Conservation (phyloP, 306 rosid species). For the Cicer chorassanicum region DNA sequence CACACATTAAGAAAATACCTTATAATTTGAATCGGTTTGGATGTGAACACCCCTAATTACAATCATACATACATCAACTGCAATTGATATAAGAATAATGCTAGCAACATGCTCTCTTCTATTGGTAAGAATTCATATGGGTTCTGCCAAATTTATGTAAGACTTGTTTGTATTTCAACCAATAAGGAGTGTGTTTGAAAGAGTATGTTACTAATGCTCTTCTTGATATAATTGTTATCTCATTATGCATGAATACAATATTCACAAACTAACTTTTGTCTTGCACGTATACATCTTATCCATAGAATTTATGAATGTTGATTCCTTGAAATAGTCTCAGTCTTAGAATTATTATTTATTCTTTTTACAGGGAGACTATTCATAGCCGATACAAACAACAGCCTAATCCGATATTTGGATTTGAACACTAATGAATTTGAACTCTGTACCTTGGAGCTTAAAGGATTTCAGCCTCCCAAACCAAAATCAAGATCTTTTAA, state of each 20-base stretch:
- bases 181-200: not conserved
- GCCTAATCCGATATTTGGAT: constrained; percentile 82
- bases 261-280: constrained; percentile 15
- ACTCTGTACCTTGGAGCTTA: constrained; percentile 77
- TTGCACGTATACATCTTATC: constrained; percentile 32
- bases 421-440: constrained; percentile 54
- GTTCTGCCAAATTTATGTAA: not conserved
- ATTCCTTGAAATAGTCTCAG: constrained; percentile 16
- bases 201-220: not conserved
- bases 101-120: not conserved
- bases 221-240: constrained; percentile 7
- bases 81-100: not conserved
- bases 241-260: constrained; percentile 4
- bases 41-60: not conserved
- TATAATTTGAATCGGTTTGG: too few species aligned
- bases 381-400: constrained; percentile 95
- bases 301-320: constrained; percentile 29
- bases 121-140: not conserved
- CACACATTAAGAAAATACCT: too few species aligned
- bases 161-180: not conserved
- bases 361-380: constrained; percentile 72
- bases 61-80: constrained; percentile 6
- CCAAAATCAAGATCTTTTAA: constrained; percentile 62
- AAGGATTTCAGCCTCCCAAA: constrained; percentile 85
- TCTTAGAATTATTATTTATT: constrained; percentile 25